These are phyloP conservation scores for Penicillium nucicola DNA, from an alignment of 495 filamentous ascomycete species.

Conservation along the genomic window DNA sequence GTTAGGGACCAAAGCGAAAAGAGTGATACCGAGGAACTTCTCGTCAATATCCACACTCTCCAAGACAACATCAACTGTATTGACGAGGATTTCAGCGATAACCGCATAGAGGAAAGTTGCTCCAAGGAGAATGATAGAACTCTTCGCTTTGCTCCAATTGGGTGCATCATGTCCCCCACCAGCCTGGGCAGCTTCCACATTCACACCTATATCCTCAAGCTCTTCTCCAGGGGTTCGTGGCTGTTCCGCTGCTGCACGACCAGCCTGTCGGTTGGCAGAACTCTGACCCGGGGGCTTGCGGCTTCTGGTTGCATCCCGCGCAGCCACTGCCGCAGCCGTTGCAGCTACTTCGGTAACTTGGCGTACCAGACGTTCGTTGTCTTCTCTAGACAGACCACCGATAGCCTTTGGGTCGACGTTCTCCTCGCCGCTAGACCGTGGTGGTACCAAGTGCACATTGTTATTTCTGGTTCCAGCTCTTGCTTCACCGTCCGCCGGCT, in stretches of 20 bases:
- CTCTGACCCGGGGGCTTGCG: slow-evolving; percentile 46
- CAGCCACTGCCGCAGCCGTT: slow-evolving; percentile 83
- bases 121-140: slow-evolving; percentile 79
- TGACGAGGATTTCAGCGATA: slow-evolving; percentile 94
- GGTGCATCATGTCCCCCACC: slow-evolving; percentile 92
- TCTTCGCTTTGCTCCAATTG: slow-evolving; percentile 93
- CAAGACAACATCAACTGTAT: slow-evolving; percentile 92
- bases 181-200: slow-evolving; percentile 33
- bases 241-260: slow-evolving; percentile 26
- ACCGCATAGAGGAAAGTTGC: slow-evolving; percentile 92
- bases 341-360: slow-evolving; percentile 90
- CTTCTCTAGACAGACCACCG: slow-evolving; percentile 61
- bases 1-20: slow-evolving; percentile 96
- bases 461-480: slow-evolving; percentile 23
- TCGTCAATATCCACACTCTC: slow-evolving; percentile 88
- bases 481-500: slow-evolving; percentile 25
- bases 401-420: slow-evolving; percentile 39
- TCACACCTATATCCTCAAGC: slow-evolving; percentile 37
- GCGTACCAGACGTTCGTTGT: slow-evolving; percentile 75
- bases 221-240: slow-evolving; percentile 32
- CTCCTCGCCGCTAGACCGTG: slow-evolving; percentile 29
- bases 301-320: slow-evolving; percentile 65
- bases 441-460: slow-evolving; percentile 69
- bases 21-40: slow-evolving; percentile 95
- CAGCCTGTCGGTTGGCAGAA: slow-evolving; percentile 24